Conservation (phyloP, 164 flowering plant species). For the Saururus chinensis region DNA sequence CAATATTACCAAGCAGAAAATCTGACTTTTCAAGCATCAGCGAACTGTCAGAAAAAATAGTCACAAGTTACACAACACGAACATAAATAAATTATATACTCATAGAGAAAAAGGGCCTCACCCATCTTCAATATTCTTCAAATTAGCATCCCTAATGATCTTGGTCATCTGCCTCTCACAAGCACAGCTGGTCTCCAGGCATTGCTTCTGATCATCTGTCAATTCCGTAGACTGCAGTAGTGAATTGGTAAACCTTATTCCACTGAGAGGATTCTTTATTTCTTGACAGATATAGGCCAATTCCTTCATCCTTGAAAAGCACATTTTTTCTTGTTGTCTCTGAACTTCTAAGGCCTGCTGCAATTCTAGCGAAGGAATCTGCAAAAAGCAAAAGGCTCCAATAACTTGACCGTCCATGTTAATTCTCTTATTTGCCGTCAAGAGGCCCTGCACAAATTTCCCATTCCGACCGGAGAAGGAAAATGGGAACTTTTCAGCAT, state of each 20-base stretch:
- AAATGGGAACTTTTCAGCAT: constrained; percentile 68
- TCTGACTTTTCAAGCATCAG: constrained; percentile 69
- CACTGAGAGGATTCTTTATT: constrained; percentile 78
- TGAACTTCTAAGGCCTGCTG: constrained; percentile 72
- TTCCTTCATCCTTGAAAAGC: constrained; percentile 71
- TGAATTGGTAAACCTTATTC: constrained; percentile 69
- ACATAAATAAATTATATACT: background rate
- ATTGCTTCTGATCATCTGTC: constrained; percentile 85
- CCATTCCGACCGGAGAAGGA: constrained; percentile 66
- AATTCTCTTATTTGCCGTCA: constrained; percentile 90
- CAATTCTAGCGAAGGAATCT: constrained; percentile 82
- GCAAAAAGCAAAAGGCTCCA: constrained; percentile 95
- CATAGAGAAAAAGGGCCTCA: constrained; percentile 19
- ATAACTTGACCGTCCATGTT: constrained; percentile 62
- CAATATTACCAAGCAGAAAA: constrained; percentile 68
- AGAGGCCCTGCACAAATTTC: constrained; percentile 69
- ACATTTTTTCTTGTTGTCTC: constrained; percentile 63
- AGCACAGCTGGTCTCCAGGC: constrained; percentile 82
- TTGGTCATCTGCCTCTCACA: constrained; percentile 90
- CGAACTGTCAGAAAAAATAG: constrained; percentile 23
- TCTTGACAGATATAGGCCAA: constrained; percentile 88
- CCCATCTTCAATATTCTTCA: constrained; percentile 76
- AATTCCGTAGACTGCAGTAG: constrained; percentile 69
- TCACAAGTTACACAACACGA: background rate
- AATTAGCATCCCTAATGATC: constrained; percentile 59